Percentiles rank a stretch among this genome's conserved stretches.
Conservation (phyloP, 2,329 filamentous ascomycete genomes). For the Didymella lethalis region DNA sequence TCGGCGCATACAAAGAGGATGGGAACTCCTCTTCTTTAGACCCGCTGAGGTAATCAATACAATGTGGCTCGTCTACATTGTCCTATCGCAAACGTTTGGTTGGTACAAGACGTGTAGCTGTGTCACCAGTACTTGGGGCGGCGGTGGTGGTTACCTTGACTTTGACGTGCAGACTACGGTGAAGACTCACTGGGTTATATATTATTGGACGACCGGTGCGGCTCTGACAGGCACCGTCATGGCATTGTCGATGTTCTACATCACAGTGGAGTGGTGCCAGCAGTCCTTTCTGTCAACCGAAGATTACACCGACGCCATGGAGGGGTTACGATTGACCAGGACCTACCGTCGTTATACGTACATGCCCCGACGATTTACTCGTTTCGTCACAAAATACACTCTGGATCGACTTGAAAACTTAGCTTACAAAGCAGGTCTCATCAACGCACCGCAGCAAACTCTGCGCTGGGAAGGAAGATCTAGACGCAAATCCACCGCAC, state of each 20-base stretch:
- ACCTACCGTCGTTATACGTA: slow-evolving; percentile 32
- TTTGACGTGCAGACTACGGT: slow-evolving; percentile 43
- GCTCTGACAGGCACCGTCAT: slow-evolving; percentile 41
- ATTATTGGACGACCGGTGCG: slow-evolving; percentile 47
- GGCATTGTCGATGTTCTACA: slow-evolving; percentile 47
- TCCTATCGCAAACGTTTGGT: slow-evolving; percentile 53
- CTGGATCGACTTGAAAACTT: slow-evolving; percentile 28
- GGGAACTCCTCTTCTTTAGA: slow-evolving; percentile 40
- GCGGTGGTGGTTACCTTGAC: slow-evolving; percentile 55
- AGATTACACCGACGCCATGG: slow-evolving; percentile 37
- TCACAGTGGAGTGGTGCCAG: slow-evolving; percentile 49
- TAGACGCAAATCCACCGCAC: slow-evolving; percentile 9
- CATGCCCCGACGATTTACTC: slow-evolving; percentile 19
- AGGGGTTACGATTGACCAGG: slow-evolving; percentile 39
- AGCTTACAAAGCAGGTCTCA: slow-evolving; percentile 21
- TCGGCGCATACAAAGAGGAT: slow-evolving; percentile 25
- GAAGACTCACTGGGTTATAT: slow-evolving; percentile 36
- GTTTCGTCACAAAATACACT: slow-evolving; percentile 22
- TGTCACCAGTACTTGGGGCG: slow-evolving; percentile 50
- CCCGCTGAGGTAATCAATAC: slow-evolving; percentile 50
- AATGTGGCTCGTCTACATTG: slow-evolving; percentile 46
- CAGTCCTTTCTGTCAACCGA: slow-evolving; percentile 50
- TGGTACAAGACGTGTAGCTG: slow-evolving; percentile 55
- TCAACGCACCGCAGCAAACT: slow-evolving; percentile 35
- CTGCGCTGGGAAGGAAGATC: slow-evolving; percentile 31